Conservation (phyloP, 345 rosid species). For the Dimocarpus longan region DNA sequence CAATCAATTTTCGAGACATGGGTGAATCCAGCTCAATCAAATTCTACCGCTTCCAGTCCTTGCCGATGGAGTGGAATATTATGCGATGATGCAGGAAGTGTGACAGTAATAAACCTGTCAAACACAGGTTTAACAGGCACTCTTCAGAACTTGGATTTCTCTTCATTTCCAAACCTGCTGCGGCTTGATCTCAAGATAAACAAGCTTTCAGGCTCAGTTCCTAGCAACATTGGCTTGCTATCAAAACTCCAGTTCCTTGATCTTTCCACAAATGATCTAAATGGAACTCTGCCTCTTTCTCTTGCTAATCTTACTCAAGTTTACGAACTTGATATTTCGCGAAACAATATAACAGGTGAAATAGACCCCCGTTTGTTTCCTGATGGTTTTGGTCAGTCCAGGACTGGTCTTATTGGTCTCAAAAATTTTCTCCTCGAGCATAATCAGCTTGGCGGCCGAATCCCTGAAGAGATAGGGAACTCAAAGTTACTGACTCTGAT, state of each 20-base stretch:
- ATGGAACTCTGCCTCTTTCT: conserved; percentile 27
- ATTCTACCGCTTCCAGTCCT: neutral
- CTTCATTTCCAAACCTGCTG: conserved; percentile 29
- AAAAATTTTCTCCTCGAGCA: conserved; percentile 5
- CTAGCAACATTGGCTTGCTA: conserved; percentile 24
- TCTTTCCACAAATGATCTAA: conserved; percentile 24
- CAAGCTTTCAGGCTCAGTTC: conserved; percentile 27
- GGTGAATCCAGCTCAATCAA: neutral
- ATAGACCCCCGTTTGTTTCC: conserved; percentile 15
- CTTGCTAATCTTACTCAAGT: conserved; percentile 31
- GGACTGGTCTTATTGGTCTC: neutral
- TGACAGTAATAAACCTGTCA: conserved; percentile 22
- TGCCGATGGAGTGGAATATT: neutral
- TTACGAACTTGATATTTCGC: conserved; percentile 34
- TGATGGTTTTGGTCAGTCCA: neutral
- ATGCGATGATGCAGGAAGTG: conserved; percentile 7
- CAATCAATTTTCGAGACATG: neutral
- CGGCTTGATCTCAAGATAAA: conserved; percentile 27
- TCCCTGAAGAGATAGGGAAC: conserved; percentile 21
- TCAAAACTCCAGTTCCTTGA: conserved; percentile 30
- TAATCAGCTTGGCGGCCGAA: conserved; percentile 16
- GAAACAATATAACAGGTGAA: conserved; percentile 19
- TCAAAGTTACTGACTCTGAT: conserved; percentile 11
- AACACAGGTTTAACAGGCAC: conserved; percentile 24
- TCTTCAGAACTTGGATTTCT: conserved; percentile 25